Evolutionary conservation across 139 green algal genomes (phyloP).

Genomic region (Picochlorum sp.): DNA sequence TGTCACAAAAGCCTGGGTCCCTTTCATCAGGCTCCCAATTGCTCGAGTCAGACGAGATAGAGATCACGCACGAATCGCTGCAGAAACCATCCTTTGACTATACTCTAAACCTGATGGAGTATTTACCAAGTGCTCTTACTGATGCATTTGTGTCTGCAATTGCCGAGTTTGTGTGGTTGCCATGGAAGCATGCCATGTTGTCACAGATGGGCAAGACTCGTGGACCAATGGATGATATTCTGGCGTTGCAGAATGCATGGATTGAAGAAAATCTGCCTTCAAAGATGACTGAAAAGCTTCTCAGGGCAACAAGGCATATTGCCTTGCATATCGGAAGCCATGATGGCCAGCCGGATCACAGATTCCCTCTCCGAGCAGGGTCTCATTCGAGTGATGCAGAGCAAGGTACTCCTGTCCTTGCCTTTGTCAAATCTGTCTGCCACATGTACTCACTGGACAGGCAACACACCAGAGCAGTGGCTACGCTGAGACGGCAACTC

Average conservation of each 20-base stretch:
- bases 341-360: conserved; percentile 39
- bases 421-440: conserved; percentile 69
- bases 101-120: conserved; percentile 35
- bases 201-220: neutral
- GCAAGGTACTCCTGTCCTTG: conserved; percentile 69
- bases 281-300: conserved; percentile 61
- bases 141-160: conserved; percentile 53
- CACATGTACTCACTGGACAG: conserved; percentile 70
- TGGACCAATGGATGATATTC: conserved; percentile 2
- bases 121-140: conserved; percentile 59
- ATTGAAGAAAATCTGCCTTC: conserved; percentile 34
- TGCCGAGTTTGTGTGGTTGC: conserved; percentile 79
- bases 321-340: conserved; percentile 24
- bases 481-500: conserved; percentile 67
- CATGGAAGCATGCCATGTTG: conserved; percentile 56
- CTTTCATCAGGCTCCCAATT: conserved; percentile 24
- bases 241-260: conserved; percentile 34
- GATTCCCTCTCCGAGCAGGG: conserved; percentile 72
- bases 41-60: conserved; percentile 7
- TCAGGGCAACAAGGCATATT: conserved; percentile 32
- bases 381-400: conserved; percentile 63
- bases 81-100: conserved; percentile 23
- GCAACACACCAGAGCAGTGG: conserved; percentile 39
- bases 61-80: conserved; percentile 15
- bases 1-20: conserved; percentile 18